Base-by-base conservation (phyloP, 306 rosid species). In the Glycine tomentella region DNA sequence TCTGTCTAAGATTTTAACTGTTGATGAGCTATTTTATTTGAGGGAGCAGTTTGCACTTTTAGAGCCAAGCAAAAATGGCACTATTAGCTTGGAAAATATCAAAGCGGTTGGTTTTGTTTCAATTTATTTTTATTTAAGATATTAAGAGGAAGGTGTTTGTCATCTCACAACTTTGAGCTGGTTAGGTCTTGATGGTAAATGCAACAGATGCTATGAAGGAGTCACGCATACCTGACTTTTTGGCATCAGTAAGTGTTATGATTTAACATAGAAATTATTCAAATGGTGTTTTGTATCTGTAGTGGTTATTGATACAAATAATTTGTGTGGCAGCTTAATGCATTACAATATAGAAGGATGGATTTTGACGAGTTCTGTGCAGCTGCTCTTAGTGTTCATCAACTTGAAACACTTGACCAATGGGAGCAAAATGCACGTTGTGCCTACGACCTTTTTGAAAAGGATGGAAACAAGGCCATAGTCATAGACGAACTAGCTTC, bases 181-280 rank as follows among this genome's bases (percentile, higher is more conserved):
- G 33, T 59, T 87, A 90, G 97, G 92, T 87, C 61, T 83, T 92
- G 89, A 79, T 86, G 97, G 88, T 79, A 74, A 81, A 83, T 74
- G 89, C 91, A 81, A 92, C 94, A 44, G 91, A 90, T 61, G 94
- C 94, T 53, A 87, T 92, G 94, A 92, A 90, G 87, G 94, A 92
- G 62, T 89, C 97, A 2, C 89, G 88, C 36, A 75, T 89, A 61
- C 82, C 86, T 49, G 93, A 92, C 44, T 78, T 86, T 58, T 84
- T 92, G 68, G 83, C 87, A 48, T 86, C 92, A 13, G 97, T 92
- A 81, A 75, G 94, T 83, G 67, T 52, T 57, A 15, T 75, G 69
- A 62, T 33, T 38, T 50, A 49, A 33, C 7, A 11, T 20, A 40
- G 9, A 33, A 40, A 14, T 49, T n/a, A 59, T 68, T 40, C 45